Evolutionary conservation across 2,329 filamentous ascomycete species (phyloP).

Genomic region (Nothopassalora personata): DNA sequence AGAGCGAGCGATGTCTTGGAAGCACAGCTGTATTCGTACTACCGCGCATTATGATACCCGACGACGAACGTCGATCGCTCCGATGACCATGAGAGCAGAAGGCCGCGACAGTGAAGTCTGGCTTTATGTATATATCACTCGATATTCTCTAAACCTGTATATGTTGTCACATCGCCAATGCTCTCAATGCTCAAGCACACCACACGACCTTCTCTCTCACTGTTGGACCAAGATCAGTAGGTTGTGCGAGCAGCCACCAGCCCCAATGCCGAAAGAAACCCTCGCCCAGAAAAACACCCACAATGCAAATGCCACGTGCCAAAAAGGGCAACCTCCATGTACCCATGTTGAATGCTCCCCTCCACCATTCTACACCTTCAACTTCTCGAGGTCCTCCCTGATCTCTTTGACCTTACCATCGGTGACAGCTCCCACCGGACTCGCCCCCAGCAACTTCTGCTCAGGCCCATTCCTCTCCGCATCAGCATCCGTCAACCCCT

Average conservation of each 20-base stretch:
- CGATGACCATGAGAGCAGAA: not conserved
- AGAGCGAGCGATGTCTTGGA: not conserved
- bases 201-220: not conserved
- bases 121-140: not conserved
- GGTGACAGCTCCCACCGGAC: not conserved
- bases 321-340: not conserved
- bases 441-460: not conserved
- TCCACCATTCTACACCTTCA: not conserved
- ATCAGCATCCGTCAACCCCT: constrained; percentile 64
- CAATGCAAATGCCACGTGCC: not conserved
- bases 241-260: not conserved
- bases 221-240: not conserved
- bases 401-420: not conserved
- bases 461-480: constrained; percentile 3
- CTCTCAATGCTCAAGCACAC: not conserved
- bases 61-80: not conserved
- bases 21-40: not conserved
- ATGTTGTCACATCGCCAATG: not conserved
- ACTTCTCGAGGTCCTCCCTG: not conserved
- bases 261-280: not conserved
- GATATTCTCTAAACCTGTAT: not conserved
- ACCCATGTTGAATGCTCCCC: not conserved
- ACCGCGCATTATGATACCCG: not conserved
- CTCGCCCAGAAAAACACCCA: not conserved
- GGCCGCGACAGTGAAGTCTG: not conserved